phyloP scores from a whole-genome alignment of 257 asterid species.

The Nicotiana benthamiana region DNA sequence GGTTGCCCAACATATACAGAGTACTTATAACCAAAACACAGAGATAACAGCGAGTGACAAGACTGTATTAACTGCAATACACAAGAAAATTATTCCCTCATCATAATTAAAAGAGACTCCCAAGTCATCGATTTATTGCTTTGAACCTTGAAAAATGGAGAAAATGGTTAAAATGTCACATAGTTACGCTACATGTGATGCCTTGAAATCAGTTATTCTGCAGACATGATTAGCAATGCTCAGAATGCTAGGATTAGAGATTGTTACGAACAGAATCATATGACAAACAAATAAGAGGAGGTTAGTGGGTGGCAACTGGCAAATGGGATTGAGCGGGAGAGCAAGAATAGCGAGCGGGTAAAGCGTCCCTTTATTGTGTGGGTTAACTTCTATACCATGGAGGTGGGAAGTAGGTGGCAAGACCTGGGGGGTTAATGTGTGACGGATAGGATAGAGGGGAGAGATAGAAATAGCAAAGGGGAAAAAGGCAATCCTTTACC shows the following conservation, averaged over 20 bases:
- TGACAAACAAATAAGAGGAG: too few relatives aligned
- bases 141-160: not conserved
- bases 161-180: not conserved
- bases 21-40: not conserved
- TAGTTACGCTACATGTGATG: not conserved
- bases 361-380: too few relatives aligned
- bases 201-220: not conserved
- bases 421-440: too few relatives aligned
- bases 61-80: not conserved
- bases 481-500: too few relatives aligned
- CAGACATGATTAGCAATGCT: not conserved
- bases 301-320: too few relatives aligned
- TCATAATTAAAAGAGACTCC: not conserved
- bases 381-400: too few relatives aligned
- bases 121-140: not conserved
- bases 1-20: constrained; percentile 14
- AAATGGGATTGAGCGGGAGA: too few relatives aligned
- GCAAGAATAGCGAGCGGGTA: too few relatives aligned
- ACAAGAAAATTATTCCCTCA: not conserved
- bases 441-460: too few relatives aligned
- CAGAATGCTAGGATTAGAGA: not conserved
- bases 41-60: not conserved
- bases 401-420: too few relatives aligned
- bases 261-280: not conserved
- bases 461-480: too few relatives aligned